Evolutionary conservation across 116 monocot genomes (phyloP), one percentile per base, ranked within the genome.

Genomic region (Posidonia oceanica): DNA sequence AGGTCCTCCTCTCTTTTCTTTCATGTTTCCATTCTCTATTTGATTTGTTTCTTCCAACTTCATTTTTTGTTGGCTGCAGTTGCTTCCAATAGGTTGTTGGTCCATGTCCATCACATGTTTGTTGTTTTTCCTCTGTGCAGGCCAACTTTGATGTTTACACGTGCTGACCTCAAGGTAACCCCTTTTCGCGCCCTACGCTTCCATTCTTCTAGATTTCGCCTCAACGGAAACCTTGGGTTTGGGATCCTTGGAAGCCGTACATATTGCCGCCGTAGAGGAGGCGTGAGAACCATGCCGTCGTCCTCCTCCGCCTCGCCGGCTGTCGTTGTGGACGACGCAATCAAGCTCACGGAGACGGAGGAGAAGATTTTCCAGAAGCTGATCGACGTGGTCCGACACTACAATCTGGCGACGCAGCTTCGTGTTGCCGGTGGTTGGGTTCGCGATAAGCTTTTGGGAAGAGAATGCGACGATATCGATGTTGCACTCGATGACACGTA

Each of bases 391-490:
- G 74, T 89, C 42, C 74, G 71, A 59, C 92, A 91, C 76, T 87
- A 89, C 79, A 62, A 79, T 38, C 63, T 91, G n/a, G 72, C 80
- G 42, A 91, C 88, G 13, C 85, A 91, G 78, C 83, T 97, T 36
- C 80, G 97, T 3, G 97, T 97, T 18, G 97, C 97, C 4, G 97
- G 97, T 52, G 97, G 97, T 5, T 97, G 97, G 97, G 97, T 97
- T 14, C 89, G 97, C 10, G 97, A 97, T 71, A 97, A 97, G 87
- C 89, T 97, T 3, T 69, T 92, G 48, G 85, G 89, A 7, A 89
- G 84, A 67, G 92, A 97, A 62, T 89, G 92, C 48, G 80, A 87
- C 61, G 97, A 97, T 75, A 97, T 97, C 42, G 97, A 97, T 74
- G 89, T 97, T 62, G 97, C 97, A 15, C 64, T 97, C 69, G 87